These are phyloP conservation scores for Coelastrella sp. DNA, from an alignment of 139 green algal species.

Conservation along the genomic window DNA sequence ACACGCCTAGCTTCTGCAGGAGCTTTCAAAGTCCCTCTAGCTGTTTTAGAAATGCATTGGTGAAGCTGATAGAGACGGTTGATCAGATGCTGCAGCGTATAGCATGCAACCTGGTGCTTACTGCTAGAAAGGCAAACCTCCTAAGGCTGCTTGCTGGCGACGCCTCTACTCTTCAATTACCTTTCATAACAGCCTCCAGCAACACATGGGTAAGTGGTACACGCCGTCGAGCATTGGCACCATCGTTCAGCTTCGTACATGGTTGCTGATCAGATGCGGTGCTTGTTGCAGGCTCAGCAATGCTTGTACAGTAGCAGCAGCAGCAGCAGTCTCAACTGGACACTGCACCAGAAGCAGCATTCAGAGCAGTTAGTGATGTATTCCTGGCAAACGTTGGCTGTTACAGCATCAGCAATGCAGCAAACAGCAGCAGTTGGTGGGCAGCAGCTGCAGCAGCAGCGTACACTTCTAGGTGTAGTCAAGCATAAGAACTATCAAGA, in stretches of 20 bases:
- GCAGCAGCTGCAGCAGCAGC: slow-evolving; percentile 46
- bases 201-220: not conserved
- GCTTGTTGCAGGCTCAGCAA: not conserved
- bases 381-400: not conserved
- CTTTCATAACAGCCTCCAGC: no score
- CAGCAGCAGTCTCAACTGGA: not conserved
- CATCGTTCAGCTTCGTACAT: no score
- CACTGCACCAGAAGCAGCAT: not conserved
- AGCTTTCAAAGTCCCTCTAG: not conserved
- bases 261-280: not conserved
- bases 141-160: not conserved
- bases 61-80: not conserved
- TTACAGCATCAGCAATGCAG: not conserved
- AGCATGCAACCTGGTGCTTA: not conserved
- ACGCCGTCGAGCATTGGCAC: no score
- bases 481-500: slow-evolving; percentile 45
- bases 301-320: not conserved
- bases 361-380: not conserved
- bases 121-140: not conserved
- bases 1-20: no score
- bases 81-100: not conserved
- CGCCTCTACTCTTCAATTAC: no score
- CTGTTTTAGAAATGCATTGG: not conserved
- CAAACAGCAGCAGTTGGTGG: not conserved
- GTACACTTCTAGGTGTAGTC: slow-evolving; percentile 14